Evolutionary conservation across 2,329 filamentous ascomycete species (phyloP).

Genomic region (Calonectria pseudoreteaudii): DNA sequence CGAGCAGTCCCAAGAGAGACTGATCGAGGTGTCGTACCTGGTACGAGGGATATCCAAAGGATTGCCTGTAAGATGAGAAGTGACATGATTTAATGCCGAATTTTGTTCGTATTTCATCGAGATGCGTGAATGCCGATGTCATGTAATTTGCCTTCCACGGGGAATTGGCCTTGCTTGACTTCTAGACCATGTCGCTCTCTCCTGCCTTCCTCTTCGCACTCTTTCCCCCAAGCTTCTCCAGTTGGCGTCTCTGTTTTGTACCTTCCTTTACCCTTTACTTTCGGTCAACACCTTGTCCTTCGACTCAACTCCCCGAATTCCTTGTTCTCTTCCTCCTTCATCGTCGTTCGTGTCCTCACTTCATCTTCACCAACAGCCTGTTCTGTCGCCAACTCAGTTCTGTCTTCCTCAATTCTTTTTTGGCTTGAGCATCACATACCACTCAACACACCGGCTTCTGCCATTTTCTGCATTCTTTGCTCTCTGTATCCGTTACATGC

Average conservation of each 20-base stretch:
- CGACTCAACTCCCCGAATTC: neutral
- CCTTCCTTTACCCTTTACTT: neutral
- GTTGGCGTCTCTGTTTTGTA: neutral
- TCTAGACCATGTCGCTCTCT: neutral
- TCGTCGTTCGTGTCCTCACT: constrained; percentile 22
- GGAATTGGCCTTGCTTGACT: neutral
- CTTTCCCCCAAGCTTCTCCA: neutral
- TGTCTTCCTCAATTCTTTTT: constrained; percentile 1
- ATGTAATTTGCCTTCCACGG: neutral
- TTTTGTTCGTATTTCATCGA: neutral
- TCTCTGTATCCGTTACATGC: neutral
- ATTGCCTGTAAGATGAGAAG: neutral
- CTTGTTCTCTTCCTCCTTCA: constrained; percentile 19
- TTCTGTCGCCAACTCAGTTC: constrained; percentile 23
- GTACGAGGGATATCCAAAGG: neutral
- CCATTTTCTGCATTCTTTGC: neutral
- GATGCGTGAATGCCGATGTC: neutral
- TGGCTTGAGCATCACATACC: constrained; percentile 21
- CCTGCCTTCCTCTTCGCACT: neutral
- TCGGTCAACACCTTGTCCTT: neutral
- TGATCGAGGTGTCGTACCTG: neutral
- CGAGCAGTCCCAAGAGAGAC: constrained; percentile 55
- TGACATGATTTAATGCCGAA: neutral
- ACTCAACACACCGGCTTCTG: neutral
- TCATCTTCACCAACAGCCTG: constrained; percentile 8